These are phyloP conservation scores for Chenopodium album DNA, from an alignment of 148 eudicot genomes.

Conservation along the genomic window DNA sequence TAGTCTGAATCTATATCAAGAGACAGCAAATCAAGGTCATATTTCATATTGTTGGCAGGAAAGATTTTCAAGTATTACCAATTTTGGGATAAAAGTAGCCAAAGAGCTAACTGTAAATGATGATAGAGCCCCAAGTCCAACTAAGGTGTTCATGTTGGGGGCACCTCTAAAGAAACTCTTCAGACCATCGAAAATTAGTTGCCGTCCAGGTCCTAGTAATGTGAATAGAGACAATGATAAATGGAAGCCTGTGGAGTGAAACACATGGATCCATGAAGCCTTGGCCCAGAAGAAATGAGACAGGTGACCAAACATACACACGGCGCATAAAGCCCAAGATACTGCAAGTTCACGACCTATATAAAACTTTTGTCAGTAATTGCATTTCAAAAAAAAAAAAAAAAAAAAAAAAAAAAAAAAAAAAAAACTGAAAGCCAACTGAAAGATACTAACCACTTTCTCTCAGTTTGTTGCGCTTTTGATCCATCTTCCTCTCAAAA, in stretches of 20 bases:
- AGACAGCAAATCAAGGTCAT: background rate
- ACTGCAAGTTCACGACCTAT: slow-evolving; percentile 92
- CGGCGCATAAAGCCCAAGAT: slow-evolving; percentile 96
- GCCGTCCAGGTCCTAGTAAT: slow-evolving; percentile 90
- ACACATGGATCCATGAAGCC: slow-evolving; percentile 83
- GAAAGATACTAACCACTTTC: slow-evolving; percentile 64
- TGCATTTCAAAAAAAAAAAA: background rate
- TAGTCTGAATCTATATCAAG: background rate
- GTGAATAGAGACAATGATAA: slow-evolving; percentile 78
- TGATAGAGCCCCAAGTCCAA: slow-evolving; percentile 98
- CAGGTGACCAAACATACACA: slow-evolving; percentile 86
- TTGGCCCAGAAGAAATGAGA: slow-evolving; percentile 86
- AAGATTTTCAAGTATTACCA: slow-evolving; percentile 45
- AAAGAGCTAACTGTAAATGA: slow-evolving; percentile 89
- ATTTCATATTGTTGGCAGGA: background rate
- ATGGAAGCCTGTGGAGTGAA: slow-evolving; percentile 95
- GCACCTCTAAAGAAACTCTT: slow-evolving; percentile 85
- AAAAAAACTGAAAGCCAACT: background rate
- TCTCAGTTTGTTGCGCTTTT: slow-evolving; percentile 68
- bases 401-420: too few species aligned
- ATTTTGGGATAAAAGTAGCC: slow-evolving; percentile 82
- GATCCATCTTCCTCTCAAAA: slow-evolving; percentile 87
- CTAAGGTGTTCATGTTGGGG: slow-evolving; percentile 98
- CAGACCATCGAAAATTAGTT: slow-evolving; percentile 84
- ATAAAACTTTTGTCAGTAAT: slow-evolving; percentile 19